phyloP scores from a whole-genome alignment of 257 asterid genomes.

The Salvia rosmarinus region DNA sequence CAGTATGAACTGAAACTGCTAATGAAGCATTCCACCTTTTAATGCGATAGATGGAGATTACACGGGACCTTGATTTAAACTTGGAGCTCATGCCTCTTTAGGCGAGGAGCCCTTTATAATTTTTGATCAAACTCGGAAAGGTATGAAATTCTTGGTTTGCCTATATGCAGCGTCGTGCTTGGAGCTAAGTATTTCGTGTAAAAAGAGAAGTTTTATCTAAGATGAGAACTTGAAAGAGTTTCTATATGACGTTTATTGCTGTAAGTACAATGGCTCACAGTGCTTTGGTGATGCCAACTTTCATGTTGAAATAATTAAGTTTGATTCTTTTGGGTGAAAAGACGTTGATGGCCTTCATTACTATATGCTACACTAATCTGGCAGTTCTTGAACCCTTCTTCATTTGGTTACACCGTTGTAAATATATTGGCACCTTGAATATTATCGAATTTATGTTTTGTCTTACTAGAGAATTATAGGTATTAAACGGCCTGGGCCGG shows the following conservation, averaged over 20 bases:
- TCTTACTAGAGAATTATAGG: no score
- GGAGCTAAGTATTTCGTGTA: slow-evolving; percentile 19
- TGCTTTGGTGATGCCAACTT: background rate
- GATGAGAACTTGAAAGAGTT: background rate
- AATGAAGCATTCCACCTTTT: slow-evolving; percentile 76
- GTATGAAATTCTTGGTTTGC: background rate
- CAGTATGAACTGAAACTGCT: slow-evolving; percentile 59
- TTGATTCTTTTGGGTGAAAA: background rate
- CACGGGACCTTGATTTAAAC: background rate
- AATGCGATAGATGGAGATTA: slow-evolving; percentile 57
- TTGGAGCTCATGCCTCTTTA: slow-evolving; percentile 12
- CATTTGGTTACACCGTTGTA: no score
- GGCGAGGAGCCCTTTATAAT: background rate
- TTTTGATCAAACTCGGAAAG: background rate
- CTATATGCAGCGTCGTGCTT: background rate
- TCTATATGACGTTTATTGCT: background rate
- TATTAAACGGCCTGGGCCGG: no score
- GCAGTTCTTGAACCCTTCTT: background rate
- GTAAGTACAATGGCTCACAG: background rate
- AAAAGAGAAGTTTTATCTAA: slow-evolving; percentile 11
- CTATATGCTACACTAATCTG: background rate
- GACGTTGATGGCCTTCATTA: background rate
- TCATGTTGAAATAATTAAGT: background rate
- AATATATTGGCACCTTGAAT: no score
- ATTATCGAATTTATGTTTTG: no score